phyloP scores from a whole-genome alignment of 2,329 filamentous ascomycete genomes.

The Exophiala lecanii-corni region DNA sequence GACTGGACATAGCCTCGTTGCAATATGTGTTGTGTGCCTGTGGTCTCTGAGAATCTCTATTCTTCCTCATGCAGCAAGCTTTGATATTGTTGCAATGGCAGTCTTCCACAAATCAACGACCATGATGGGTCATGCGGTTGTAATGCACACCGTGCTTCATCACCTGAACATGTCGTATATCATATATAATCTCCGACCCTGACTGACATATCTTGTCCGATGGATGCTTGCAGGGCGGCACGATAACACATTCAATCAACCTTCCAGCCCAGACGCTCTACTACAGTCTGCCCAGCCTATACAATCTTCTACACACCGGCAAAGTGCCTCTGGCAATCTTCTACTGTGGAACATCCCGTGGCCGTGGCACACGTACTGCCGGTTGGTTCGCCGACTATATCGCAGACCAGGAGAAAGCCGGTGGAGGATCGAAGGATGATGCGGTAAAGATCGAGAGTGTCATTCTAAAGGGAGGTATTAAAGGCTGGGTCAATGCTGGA shows the following conservation, averaged over 20 bases:
- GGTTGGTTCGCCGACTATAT: constrained; percentile 55
- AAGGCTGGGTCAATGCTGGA: constrained; percentile 30
- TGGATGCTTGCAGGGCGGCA: constrained; percentile 60
- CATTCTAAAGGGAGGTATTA: constrained; percentile 30
- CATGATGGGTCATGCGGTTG: no score
- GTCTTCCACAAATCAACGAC: no score
- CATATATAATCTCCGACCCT: no score
- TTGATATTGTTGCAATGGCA: no score
- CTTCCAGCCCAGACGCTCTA: constrained; percentile 40
- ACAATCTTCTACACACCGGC: constrained; percentile 30
- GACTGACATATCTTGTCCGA: no score
- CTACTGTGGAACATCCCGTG: constrained; percentile 48
- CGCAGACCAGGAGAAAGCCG: constrained; percentile 28
- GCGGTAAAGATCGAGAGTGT: constrained; percentile 12
- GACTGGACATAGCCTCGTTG: no score
- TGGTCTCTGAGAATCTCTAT: constrained; percentile 8
- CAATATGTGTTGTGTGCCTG: background rate
- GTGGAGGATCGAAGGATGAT: background rate
- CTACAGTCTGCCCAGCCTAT: constrained; percentile 34
- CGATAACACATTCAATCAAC: constrained; percentile 53
- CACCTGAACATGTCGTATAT: no score
- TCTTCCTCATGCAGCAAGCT: no score
- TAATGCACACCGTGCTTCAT: no score
- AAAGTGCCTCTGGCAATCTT: constrained; percentile 35
- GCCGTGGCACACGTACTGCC: constrained; percentile 52